Conservation (phyloP, 2,329 filamentous ascomycete species). For the Venturia carpophila region DNA sequence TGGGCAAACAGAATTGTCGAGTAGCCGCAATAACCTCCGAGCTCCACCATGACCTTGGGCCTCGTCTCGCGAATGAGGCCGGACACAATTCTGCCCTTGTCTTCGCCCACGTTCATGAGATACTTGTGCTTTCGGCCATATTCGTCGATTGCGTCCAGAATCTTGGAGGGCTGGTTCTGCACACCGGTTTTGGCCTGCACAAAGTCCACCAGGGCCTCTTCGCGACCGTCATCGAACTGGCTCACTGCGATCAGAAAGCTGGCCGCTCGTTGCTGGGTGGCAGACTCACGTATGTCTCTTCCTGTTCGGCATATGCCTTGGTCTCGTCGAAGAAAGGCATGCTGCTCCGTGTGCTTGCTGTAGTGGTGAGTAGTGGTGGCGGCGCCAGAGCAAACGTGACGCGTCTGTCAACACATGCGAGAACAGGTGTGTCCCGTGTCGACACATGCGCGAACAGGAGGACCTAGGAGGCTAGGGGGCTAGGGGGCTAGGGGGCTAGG, state of each 20-base stretch:
- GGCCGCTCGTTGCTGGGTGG: neutral
- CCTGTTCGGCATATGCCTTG: slow-evolving; percentile 42
- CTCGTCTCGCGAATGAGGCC: slow-evolving; percentile 60
- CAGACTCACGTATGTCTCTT: slow-evolving; percentile 24
- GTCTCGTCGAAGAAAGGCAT: slow-evolving; percentile 29
- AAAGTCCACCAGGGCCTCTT: slow-evolving; percentile 64
- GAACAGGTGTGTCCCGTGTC: no score
- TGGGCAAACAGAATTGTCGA: slow-evolving; percentile 69
- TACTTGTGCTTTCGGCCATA: slow-evolving; percentile 59
- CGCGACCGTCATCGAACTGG: slow-evolving; percentile 57
- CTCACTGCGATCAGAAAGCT: neutral
- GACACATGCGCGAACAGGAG: no score
- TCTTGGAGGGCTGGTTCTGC: slow-evolving; percentile 50
- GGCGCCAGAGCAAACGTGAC: neutral
- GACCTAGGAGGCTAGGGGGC: no score
- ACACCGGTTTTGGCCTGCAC: slow-evolving; percentile 56
- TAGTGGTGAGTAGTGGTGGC: neutral
- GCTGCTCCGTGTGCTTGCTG: neutral
- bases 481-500: no score
- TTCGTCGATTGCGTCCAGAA: slow-evolving; percentile 64
- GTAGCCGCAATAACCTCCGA: slow-evolving; percentile 77
- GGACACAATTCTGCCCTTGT: slow-evolving; percentile 64
- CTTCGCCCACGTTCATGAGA: slow-evolving; percentile 71
- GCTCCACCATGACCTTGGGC: slow-evolving; percentile 62
- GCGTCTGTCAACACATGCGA: neutral